Conservation (phyloP, 257 asterid genomes). For the Ilex aquifolium region DNA sequence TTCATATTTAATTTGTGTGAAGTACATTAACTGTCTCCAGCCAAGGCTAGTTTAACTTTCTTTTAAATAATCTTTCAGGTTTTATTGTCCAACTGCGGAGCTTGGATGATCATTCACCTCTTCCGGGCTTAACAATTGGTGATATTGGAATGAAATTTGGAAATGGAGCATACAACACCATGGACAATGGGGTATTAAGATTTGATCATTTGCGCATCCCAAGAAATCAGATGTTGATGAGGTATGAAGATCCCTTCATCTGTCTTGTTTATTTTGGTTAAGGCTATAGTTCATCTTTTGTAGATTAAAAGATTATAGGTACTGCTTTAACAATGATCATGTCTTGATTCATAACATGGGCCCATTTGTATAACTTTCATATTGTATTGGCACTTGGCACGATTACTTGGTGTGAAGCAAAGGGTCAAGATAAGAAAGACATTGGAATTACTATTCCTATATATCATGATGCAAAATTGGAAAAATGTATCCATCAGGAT, state of each 20-base stretch:
- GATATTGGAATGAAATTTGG: slow-evolving; percentile 99
- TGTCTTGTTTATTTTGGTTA: not conserved
- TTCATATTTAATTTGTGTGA: not conserved
- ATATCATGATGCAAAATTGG: too few species aligned
- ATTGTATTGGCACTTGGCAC: too few species aligned
- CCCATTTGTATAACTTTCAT: too few species aligned
- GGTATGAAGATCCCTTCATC: slow-evolving; percentile 25
- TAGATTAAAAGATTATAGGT: slow-evolving; percentile 1
- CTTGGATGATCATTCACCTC: slow-evolving; percentile 85
- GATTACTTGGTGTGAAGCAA: too few species aligned
- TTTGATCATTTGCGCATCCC: slow-evolving; percentile 92
- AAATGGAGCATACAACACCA: slow-evolving; percentile 92
- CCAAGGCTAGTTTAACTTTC: slow-evolving; percentile 2
- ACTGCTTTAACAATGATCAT: too few species aligned
- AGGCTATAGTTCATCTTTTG: not conserved
- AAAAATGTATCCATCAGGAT: too few species aligned
- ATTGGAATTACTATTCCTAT: too few species aligned
- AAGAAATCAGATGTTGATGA: slow-evolving; percentile 94
- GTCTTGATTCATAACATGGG: too few species aligned
- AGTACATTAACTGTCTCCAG: not conserved
- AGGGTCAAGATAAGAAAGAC: too few species aligned
- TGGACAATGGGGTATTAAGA: slow-evolving; percentile 95
- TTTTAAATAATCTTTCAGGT: slow-evolving; percentile 30
- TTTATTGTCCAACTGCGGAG: slow-evolving; percentile 89
- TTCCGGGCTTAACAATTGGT: slow-evolving; percentile 86